These are phyloP conservation scores for Erucastrum elatum DNA, from an alignment of 345 rosid genomes.

Conservation along the genomic window DNA sequence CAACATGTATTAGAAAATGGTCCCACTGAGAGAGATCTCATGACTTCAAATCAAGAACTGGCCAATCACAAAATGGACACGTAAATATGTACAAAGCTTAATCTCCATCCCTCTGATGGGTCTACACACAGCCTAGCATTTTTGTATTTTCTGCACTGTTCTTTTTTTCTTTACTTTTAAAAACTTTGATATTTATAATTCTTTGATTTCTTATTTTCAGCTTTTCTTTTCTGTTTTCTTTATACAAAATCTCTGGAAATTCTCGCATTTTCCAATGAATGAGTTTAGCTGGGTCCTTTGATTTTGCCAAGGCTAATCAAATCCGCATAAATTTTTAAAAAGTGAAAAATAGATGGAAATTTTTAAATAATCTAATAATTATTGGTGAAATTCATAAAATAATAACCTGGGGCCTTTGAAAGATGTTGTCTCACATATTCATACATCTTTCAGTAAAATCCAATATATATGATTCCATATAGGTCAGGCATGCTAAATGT, in stretches of 20 bases:
- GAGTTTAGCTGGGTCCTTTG: slow-evolving; percentile 30
- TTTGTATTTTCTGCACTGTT: slow-evolving; percentile 31
- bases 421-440: slow-evolving; percentile 34
- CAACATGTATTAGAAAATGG: slow-evolving; percentile 38
- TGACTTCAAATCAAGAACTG: slow-evolving; percentile 38
- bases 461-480: slow-evolving; percentile 16
- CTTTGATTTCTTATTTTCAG: slow-evolving; percentile 12
- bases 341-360: not conserved
- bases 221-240: not conserved
- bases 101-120: slow-evolving; percentile 32
- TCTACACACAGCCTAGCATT: slow-evolving; percentile 52
- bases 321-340: slow-evolving; percentile 6
- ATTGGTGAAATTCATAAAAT: slow-evolving; percentile 8
- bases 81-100: slow-evolving; percentile 31
- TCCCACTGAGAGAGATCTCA: slow-evolving; percentile 33
- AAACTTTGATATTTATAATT: not conserved
- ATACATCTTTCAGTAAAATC: slow-evolving; percentile 17
- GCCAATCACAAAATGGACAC: slow-evolving; percentile 31
- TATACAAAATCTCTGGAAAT: not conserved
- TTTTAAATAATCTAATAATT: not conserved
- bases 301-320: slow-evolving; percentile 34
- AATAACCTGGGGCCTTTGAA: slow-evolving; percentile 28
- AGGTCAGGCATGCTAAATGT: slow-evolving; percentile 22
- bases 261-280: not conserved
- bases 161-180: not conserved